Evolutionary conservation across 2,329 filamentous ascomycete species (phyloP), one percentile per base, ranked within the genome.

Genomic region (Trichocomaceae sp.): DNA sequence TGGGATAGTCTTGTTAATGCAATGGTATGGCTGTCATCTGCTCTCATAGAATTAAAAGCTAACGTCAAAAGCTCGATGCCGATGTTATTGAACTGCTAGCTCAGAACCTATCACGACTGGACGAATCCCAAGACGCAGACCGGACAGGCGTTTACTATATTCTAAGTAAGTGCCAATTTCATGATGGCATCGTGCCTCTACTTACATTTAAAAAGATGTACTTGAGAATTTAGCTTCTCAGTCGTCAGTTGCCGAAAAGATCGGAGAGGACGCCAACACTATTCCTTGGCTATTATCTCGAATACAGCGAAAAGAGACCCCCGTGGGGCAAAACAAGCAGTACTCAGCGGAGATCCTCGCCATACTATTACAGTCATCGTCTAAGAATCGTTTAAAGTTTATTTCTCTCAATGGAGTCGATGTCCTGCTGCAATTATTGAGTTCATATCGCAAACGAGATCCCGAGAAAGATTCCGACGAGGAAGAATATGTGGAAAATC

Each of bases 401-500:
- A 81, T 82, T 37, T 70, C 75, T 26, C 72, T 86, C 0, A 85
- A 95, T 58, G 86, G 87, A 0, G 79, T 93, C 7, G 92, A 99
- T 63, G 70, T 80, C 2, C 77, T 96, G 61, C 83, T 99, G 13
- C 90, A 95, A 71, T 79, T 95, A 0, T 81, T 95, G 0, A 88
- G 91, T 1, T 77, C 85, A 1, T 99, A 97, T 72, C 84, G 93
- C 55, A 88, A 87, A 73, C 82, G 85, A 48, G 91, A 99, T 66
- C 93, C 93, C 0, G 81, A 84, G 48, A 92, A 88, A 65, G 89
- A 90, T 56, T 84, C 86, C 31, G 86, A 93, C 50, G 93, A 97
- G 69, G 91, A 96, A 67, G 93, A 99, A 73, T 96, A 88, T 68
- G 88, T 95, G 67, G 90, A 95, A 71, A 96, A 99, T 61, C 68